Conservation (phyloP, 179 eudicot species). For the Silene coronaria region DNA sequence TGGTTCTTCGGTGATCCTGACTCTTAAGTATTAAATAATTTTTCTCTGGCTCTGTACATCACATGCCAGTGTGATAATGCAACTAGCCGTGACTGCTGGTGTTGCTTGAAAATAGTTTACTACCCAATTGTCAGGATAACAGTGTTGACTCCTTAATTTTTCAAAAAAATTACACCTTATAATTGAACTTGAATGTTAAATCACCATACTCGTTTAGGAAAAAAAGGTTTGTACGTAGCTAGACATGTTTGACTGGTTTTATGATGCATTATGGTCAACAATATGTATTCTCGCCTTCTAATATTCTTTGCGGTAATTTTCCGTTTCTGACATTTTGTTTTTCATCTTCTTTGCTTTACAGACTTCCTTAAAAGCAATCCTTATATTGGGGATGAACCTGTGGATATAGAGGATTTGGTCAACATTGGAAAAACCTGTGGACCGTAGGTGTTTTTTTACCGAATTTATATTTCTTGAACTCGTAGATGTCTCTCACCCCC, state of each 20-base stretch:
- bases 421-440: conserved; percentile 87
- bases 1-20: too few relatives aligned
- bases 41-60: background rate
- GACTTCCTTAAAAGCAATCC: conserved; percentile 69
- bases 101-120: conserved; percentile 4
- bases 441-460: conserved; percentile 57
- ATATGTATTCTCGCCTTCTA: background rate
- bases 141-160: background rate
- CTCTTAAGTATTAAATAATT: too few relatives aligned
- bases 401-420: conserved; percentile 93
- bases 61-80: background rate
- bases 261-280: background rate
- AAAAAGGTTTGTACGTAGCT: background rate
- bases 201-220: background rate
- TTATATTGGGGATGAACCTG: conserved; percentile 81
- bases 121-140: background rate
- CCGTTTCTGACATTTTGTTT: conserved; percentile 2
- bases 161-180: background rate
- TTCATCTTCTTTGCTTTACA: conserved; percentile 28
- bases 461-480: background rate
- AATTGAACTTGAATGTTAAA: conserved; percentile 6
- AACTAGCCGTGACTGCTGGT: background rate
- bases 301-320: background rate
- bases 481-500: background rate
- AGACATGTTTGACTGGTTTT: background rate